Evolutionary conservation across 2,329 filamentous ascomycete species (phyloP), one percentile per base, ranked within the genome.

Genomic region (Penicillium sp.): DNA sequence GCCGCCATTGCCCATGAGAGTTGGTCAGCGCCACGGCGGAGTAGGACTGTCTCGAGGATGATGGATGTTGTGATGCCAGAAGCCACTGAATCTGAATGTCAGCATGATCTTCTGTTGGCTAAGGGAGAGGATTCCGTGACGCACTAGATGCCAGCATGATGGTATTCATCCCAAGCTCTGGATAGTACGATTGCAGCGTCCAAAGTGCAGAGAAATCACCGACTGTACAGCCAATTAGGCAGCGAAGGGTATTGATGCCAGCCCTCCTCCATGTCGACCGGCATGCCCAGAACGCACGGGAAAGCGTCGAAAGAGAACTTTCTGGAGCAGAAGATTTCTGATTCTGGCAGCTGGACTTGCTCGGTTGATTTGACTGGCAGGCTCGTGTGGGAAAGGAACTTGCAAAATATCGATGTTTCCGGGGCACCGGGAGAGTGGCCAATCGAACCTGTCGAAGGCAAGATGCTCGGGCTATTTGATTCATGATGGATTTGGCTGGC

Each of bases 191-290:
- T 59, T 86, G 83, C 0, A 86, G 74, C 35, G 79, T 76, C 83
- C 84, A 86, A 75, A 86, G 79, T 0, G 82, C 77, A 1, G 82
- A 79, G 60, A 86, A 86, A 67, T 86, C 84, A n/a, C 84, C 84
- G 0, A 75, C 43, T 0, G 83, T 85, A 63, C 84, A 86, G 7
- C 84, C 83, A 1, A 83, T 71, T 1, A 86, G 76, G 60, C 84
- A 86, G 6, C 83, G 81, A 3, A 83, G 67, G 0, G 84, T 86
- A 64, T 86, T 86, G 63, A 86, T 67, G 0, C 75, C 73, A 0
- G 84, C 81, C n/a, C 84, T 74, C 28, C 72, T 75, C 83, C 84
- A 86, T 0, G 75, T 70, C 11, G 69, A 58, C 11, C 54, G 64
- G n/a, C 68, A 75, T 3, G 64, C 60, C 78, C 78, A 79, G 63